Evolutionary conservation across 192 early-diverging fungal genomes (phyloP), one percentile per base, ranked within the genome.

Genomic region (Glomus cerebriforme): DNA sequence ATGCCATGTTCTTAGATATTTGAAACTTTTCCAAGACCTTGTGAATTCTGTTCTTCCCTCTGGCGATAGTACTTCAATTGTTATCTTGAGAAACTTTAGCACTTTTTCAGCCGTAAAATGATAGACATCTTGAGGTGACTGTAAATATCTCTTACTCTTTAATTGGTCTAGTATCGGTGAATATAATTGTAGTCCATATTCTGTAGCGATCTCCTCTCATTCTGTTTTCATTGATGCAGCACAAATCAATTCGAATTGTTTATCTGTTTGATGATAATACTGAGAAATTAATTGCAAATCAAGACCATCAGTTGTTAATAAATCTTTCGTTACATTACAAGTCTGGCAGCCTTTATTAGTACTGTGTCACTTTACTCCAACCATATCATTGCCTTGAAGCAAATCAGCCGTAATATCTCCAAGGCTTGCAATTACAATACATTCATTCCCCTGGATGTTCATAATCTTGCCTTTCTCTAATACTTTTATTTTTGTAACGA

Each of bases 321-420:
- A 63, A 63, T 29, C 60, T 63, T 63, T 63, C 4, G 26, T 63
- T 63, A 32, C 35, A 15, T 37, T 68, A 7, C 32, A 68, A 37
- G 66, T 68, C 6, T 5, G 31, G 32, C 67, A 69, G 1, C 68
- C 67, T 45, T 10, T 24, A 43, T 31, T 70, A 26, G 37, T 37
- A 0, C 19, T 37, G 5, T 70, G 37, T 45, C 67, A 6, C 35
- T 70, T 70, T 26, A 70, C 68, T 45, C 32, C 10, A 26, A 26
- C 68, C 6, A 70, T 15, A 45, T 70, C 37, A 45, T 70, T 70
- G n/a, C n/a, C n/a, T n/a, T n/a, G n/a, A n/a, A n/a, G n/a, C n/a
- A n/a, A n/a, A n/a, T n/a, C n/a, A n/a, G n/a, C 37, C 68, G 34
- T 69, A 9, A 69, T 32, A 69, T 45, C 4, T 7, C 35, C 67